These are phyloP conservation scores for Gentiana straminea DNA, from an alignment of 257 asterid genomes.

Conservation along the genomic window DNA sequence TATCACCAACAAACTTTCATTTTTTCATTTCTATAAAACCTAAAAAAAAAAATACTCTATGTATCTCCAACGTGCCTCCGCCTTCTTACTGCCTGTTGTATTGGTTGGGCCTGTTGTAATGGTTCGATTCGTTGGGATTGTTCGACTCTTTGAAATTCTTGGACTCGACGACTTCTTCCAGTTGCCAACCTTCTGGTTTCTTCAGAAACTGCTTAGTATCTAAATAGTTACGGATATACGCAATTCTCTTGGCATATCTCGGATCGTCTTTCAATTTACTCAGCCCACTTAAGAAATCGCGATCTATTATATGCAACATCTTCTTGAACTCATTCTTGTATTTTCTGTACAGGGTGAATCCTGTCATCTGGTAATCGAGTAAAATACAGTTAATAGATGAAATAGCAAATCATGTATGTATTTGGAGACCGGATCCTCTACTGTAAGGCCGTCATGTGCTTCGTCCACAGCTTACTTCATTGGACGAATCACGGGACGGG, in stretches of 20 bases:
- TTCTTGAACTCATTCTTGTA: slow-evolving; percentile 60
- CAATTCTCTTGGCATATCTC: slow-evolving; percentile 25
- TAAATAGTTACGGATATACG: slow-evolving; percentile 34
- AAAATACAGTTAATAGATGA: background rate
- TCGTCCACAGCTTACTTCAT: no score
- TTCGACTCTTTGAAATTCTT: no score
- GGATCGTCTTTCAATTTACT: slow-evolving; percentile 28
- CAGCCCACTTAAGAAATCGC: slow-evolving; percentile 41
- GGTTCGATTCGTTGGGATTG: no score
- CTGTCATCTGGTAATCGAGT: slow-evolving; percentile 58
- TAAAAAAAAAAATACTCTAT: background rate
- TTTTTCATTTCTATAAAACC: background rate
- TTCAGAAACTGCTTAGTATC: slow-evolving; percentile 45
- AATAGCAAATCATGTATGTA: no score
- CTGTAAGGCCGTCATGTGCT: no score
- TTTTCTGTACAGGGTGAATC: slow-evolving; percentile 41
- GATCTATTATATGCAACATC: slow-evolving; percentile 33
- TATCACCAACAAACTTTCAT: slow-evolving; percentile 4
- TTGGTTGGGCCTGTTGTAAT: no score
- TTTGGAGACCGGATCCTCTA: no score
- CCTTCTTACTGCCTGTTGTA: no score
- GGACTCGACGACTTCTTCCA: slow-evolving; percentile 32
- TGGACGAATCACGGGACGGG: no score
- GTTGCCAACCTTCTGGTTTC: slow-evolving; percentile 57
- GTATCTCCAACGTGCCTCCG: background rate